Evolutionary conservation across 331 rosid genomes (phyloP).

Genomic region (Cucumis variabilis): DNA sequence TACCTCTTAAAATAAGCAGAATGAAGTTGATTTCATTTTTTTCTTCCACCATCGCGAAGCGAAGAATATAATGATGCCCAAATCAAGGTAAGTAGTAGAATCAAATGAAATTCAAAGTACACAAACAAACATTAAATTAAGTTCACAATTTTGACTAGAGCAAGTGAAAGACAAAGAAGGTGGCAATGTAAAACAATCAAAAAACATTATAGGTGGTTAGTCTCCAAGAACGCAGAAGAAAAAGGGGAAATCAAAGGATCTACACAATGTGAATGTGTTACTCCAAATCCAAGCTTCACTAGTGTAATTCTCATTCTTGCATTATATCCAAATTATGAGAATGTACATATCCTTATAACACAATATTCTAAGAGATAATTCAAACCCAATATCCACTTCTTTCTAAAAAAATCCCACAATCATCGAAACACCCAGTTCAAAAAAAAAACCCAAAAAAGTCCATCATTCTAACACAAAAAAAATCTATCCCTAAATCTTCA

Average conservation of each 20-base stretch:
- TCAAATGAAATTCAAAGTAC: no score
- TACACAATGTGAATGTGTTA: neutral
- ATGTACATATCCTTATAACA: slow-evolving; percentile 12
- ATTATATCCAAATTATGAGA: neutral
- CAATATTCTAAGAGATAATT: neutral
- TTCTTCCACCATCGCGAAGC: no score
- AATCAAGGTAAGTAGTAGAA: no score
- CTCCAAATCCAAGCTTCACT: neutral
- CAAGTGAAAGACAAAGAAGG: no score
- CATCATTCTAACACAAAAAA: slow-evolving; percentile 22
- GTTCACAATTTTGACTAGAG: no score
- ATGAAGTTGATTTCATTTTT: no score
- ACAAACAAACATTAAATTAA: no score
- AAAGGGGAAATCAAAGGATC: slow-evolving; percentile 7
- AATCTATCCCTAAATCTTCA: slow-evolving; percentile 5
- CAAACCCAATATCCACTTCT: neutral
- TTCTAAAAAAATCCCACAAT: slow-evolving; percentile 8
- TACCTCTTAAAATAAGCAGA: no score
- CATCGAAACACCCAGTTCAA: slow-evolving; percentile 6
- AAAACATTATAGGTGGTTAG: neutral
- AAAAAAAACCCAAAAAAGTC: neutral
- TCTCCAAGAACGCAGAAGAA: slow-evolving; percentile 13
- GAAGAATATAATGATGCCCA: no score
- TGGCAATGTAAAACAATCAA: no score
- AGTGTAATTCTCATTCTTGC: neutral